These are phyloP conservation scores for Miamiensis avidus DNA, from an alignment of 169 alveolate species.

Conservation along the genomic window DNA sequence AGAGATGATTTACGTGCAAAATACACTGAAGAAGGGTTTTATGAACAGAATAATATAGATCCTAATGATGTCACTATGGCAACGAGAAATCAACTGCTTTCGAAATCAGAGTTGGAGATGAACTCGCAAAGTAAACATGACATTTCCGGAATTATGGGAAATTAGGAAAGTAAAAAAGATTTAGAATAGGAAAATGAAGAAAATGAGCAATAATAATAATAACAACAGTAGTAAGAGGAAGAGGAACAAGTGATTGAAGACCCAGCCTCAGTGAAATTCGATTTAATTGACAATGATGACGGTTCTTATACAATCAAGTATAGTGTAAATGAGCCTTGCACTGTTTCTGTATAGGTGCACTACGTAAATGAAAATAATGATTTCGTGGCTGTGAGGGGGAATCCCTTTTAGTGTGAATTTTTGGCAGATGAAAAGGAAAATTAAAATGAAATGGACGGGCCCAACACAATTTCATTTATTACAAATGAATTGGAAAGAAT, in stretches of 20 bases:
- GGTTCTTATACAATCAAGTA: conserved; percentile 74
- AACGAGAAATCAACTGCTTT: conserved; percentile 17
- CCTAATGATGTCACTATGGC: conserved; percentile 9
- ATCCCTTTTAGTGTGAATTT: conserved; percentile 87
- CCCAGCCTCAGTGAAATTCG: conserved; percentile 34
- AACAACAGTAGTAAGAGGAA: conserved; percentile 49
- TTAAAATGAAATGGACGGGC: conserved; percentile 88
- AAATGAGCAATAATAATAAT: conserved; percentile 56
- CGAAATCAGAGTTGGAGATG: conserved; percentile 26
- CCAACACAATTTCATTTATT: conserved; percentile 84
- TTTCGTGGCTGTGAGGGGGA: conserved; percentile 88
- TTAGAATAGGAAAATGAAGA: conserved; percentile 43
- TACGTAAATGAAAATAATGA: conserved; percentile 85
- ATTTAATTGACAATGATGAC: conserved; percentile 62
- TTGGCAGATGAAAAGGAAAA: conserved; percentile 68
- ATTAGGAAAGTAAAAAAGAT: conserved; percentile 37
- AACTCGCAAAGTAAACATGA: conserved; percentile 19
- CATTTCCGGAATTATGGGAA: neutral
- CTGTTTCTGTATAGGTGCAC: conserved; percentile 73
- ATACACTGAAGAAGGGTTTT: conserved; percentile 22
- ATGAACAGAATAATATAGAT: neutral
- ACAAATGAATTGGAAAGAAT: conserved; percentile 86
- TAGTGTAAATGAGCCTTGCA: conserved; percentile 55
- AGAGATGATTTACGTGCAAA: conserved; percentile 30
- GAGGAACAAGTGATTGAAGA: conserved; percentile 75